phyloP scores from a whole-genome alignment of 805 yeast genomes.

The Myxozyma melibiosi region DNA sequence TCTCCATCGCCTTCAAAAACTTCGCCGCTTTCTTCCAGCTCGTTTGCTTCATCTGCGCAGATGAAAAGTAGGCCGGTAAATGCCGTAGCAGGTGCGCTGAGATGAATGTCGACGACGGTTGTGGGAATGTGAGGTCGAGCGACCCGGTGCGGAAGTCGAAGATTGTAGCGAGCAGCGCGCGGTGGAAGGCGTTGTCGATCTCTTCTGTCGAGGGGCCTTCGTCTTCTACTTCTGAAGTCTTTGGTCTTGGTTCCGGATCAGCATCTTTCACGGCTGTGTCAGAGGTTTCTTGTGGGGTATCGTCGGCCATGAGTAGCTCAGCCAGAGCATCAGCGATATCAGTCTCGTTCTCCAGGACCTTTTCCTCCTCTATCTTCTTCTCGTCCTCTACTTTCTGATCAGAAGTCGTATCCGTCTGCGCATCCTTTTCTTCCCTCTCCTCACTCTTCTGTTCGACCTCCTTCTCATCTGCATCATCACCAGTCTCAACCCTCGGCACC shows the following conservation, averaged over 20 bases:
- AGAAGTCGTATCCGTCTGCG: conserved; percentile 28
- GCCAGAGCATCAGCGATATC: neutral
- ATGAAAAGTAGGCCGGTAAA: conserved; percentile 52
- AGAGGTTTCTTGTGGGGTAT: neutral
- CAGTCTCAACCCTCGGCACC: conserved; percentile 30
- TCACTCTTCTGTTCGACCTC: conserved; percentile 47
- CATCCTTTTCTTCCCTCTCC: conserved; percentile 48
- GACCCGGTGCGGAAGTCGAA: conserved; percentile 51
- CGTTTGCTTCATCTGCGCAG: conserved; percentile 65
- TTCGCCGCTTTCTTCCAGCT: conserved; percentile 89
- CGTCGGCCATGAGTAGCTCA: neutral
- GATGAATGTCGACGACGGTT: conserved; percentile 73
- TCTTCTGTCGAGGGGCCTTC: conserved; percentile 48
- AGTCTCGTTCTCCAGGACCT: conserved; percentile 5
- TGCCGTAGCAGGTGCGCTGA: conserved; percentile 68
- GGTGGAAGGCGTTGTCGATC: conserved; percentile 70
- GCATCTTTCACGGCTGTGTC: neutral
- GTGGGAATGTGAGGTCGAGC: conserved; percentile 56
- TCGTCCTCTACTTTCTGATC: conserved; percentile 24
- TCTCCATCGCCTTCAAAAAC: conserved; percentile 84
- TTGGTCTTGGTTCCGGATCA: neutral
- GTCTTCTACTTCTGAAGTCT: conserved; percentile 19
- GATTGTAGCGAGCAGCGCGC: conserved; percentile 68
- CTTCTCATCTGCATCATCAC: conserved; percentile 61
- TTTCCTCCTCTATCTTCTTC: conserved; percentile 5